These are phyloP conservation scores for Pholiota adiposa DNA, from an alignment of 1,284 basidiomycete genomes.

Conservation along the genomic window DNA sequence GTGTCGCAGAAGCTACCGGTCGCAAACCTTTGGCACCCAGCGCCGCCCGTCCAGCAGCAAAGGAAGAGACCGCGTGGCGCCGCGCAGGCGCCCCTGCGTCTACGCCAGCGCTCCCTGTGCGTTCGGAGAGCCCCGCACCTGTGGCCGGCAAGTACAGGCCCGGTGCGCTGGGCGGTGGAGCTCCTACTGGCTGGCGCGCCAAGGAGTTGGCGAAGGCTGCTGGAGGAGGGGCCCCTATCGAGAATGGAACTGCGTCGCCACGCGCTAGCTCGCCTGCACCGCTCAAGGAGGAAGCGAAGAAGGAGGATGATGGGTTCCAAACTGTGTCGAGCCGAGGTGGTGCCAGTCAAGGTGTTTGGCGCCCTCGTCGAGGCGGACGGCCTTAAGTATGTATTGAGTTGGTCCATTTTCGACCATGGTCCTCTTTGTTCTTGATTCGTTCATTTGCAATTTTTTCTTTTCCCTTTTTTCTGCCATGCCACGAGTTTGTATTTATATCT, in stretches of 20 bases:
- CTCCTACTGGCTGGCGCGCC: constrained; percentile 53
- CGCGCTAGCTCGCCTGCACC: constrained; percentile 42
- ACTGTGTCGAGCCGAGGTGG: constrained; percentile 42
- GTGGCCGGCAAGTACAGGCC: constrained; percentile 49
- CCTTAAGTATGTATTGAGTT: constrained; percentile 11
- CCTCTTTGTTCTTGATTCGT: background rate
- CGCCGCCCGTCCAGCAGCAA: constrained; percentile 24
- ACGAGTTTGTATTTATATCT: background rate
- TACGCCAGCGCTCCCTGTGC: constrained; percentile 37
- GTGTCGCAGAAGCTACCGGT: constrained; percentile 35
- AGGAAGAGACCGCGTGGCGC: constrained; percentile 43
- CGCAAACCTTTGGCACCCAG: constrained; percentile 31
- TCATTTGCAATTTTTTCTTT: background rate
- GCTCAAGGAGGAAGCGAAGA: constrained; percentile 45
- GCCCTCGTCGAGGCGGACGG: constrained; percentile 17
- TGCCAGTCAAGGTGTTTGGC: constrained; percentile 15
- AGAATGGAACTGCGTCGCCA: constrained; percentile 25
- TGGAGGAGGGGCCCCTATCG: constrained; percentile 26
- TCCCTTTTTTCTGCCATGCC: background rate
- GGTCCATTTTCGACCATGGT: background rate
- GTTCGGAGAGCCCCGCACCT: constrained; percentile 52
- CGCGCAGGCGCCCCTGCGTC: constrained; percentile 40
- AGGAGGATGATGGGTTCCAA: constrained; percentile 76
- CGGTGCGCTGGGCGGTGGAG: constrained; percentile 39
- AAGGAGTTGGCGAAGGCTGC: constrained; percentile 49